Percentiles rank a stretch among this genome's conserved stretches.
phyloP scores from a whole-genome alignment of 2,329 filamentous ascomycete genomes.

The Beauveria medogensis region DNA sequence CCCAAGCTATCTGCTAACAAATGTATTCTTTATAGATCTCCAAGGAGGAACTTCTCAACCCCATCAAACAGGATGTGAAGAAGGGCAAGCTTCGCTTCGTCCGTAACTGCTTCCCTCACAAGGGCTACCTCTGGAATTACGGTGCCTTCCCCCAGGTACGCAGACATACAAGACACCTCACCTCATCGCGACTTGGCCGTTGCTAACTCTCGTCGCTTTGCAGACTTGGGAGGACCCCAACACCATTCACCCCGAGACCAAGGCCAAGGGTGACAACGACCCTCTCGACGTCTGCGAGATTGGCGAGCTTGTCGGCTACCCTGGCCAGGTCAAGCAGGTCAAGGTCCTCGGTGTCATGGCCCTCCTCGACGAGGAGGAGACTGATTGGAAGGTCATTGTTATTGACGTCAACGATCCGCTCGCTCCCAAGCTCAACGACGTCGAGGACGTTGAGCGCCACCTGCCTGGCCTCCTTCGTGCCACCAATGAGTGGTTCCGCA shows the following conservation, averaged over 20 bases:
- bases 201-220: slow-evolving; percentile 9
- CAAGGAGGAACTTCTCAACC: slow-evolving; percentile 97
- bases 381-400: slow-evolving; percentile 99
- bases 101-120: slow-evolving; percentile 99
- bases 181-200: slow-evolving; percentile 13
- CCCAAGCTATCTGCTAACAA: neutral
- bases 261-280: slow-evolving; percentile 99
- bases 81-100: slow-evolving; percentile 99
- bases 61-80: slow-evolving; percentile 99
- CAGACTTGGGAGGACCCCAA: slow-evolving; percentile 99
- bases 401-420: slow-evolving; percentile 97
- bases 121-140: slow-evolving; percentile 99
- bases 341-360: slow-evolving; percentile 99
- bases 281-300: slow-evolving; percentile 99
- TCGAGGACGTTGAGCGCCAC: slow-evolving; percentile 98
- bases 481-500: slow-evolving; percentile 99
- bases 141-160: slow-evolving; percentile 95
- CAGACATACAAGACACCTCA: neutral
- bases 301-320: slow-evolving; percentile 92
- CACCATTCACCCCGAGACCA: slow-evolving; percentile 92
- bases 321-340: slow-evolving; percentile 98
- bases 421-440: slow-evolving; percentile 91
- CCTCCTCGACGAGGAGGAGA: slow-evolving; percentile 98
- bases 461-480: slow-evolving; percentile 92
- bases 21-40: slow-evolving; percentile 59